Base-by-base conservation (phyloP, 441 rosid species). In the Macaranga tanarius region DNA sequence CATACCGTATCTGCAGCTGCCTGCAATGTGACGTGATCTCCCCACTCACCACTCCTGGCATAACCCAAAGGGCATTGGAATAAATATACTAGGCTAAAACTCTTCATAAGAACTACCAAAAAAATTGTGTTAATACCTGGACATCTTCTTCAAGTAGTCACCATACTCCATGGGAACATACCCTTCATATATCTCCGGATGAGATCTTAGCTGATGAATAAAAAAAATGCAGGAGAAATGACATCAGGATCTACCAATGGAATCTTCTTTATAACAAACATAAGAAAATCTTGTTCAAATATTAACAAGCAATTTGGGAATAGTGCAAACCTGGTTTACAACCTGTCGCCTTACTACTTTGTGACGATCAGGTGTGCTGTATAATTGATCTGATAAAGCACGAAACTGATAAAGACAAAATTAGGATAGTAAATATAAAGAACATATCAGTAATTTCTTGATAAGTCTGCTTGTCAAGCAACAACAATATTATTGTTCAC, bases 1-100 rank as follows among this genome's bases (percentile, higher is more conserved):
- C 80, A 57, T 85, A 95, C 99, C 66, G 75, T 78, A 86, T 95
- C 99, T n/a, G 99, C 94, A 65, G 97, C 97, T 65, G 99, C 99
- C 75, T 95, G 99, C 85, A 95, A 82, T 12, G 99, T 87, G 45
- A 95, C 90, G 57, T 95, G 99, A 79, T 95, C 99, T 1, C 97
- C 99, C 99, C 97, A 95, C 71, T 89, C 96, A 28, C 97, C 94
- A 45, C 76, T 80, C 86, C 99, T 92, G 81, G 64, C 69, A 73
- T 71, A 73, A 81, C 40, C 65, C 45, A 25, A 55, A 71, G 25
- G 31, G 55, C 16, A 72, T 59, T 5, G 20, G 20, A 69, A 73
- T 40, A 50, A 72, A 56, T 23, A 31, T 65, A 77, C 1, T 16
- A 52, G 58, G 31, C 7, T 16, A 70, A 44, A 34, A 52, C 26